Evolutionary conservation across 176 grass and related monocot species (phyloP).

Genomic region (Triticum dicoccoides): DNA sequence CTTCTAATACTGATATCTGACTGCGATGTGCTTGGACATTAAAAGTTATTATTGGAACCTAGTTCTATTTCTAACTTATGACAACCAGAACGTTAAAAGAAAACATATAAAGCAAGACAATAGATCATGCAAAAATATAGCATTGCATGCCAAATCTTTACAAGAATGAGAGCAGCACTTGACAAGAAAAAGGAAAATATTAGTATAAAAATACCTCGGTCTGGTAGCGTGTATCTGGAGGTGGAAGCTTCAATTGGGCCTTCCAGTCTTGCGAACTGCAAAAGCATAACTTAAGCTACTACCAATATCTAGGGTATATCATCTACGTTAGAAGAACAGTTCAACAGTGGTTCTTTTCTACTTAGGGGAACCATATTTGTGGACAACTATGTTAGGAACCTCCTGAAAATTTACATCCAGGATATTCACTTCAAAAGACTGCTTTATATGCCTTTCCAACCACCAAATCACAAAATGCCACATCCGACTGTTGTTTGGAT

Average conservation of each 20-base stretch:
- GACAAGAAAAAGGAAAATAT: not conserved
- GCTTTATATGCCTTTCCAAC: not conserved
- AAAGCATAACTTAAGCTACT: not conserved
- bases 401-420: not conserved
- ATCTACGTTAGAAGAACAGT: not conserved
- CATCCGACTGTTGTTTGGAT: too few relatives aligned
- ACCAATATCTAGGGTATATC: not conserved
- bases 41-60: not conserved
- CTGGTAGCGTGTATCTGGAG: conserved; percentile 73
- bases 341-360: not conserved
- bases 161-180: not conserved
- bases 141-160: not conserved
- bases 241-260: conserved; percentile 67
- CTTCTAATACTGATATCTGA: not conserved
- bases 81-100: not conserved
- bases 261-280: conserved; percentile 89
- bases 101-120: not conserved
- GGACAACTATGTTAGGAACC: not conserved
- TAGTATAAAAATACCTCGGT: conserved; percentile 61
- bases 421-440: not conserved
- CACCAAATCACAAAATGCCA: not conserved
- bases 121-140: not conserved
- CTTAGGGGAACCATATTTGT: not conserved
- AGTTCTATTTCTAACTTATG: not conserved
- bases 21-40: not conserved